Base-by-base conservation (phyloP, 495 filamentous ascomycete species). In the Penicillium lividum region DNA sequence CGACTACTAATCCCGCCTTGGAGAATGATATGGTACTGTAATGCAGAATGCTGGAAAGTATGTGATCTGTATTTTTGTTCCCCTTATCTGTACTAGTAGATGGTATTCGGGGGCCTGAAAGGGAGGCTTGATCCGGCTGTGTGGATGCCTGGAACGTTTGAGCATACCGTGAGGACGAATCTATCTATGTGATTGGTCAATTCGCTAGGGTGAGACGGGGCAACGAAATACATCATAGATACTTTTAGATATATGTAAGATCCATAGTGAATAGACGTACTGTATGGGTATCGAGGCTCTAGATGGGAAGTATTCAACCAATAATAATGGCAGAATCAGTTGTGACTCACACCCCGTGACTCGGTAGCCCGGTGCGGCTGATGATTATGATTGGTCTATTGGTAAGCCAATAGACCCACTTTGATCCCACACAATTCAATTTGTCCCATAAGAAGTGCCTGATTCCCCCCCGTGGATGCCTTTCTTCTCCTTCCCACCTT, bases 291-390 rank as follows among this genome's bases (percentile, higher is more conserved):
- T 22, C 43, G 43, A 30, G 42, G 34, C 28, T 33, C 34, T 16
- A 16, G 50, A 55, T 11, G 29, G 6, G 42, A 16, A 0, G 9
- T 18, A 25, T 22, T 36, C 16, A 3, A 22, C 75, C 71, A 76
- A 76, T 75, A 27, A 68, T 0, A 7, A 3, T 2, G 7, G 4
- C 0, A 3, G 0, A 54, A 25, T 45, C 7, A 8, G 45, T 47
- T 73, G 61, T 78, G 75, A 78, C 62, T 78, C 75, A 78, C 75
- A 77, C 72, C 68, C 64, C 71, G 71, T 73, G 69, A 73, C 67
- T 56, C 18, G 63, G 64, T 56, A 64, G 50, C 72, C 65, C 51
- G 15, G 51, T 65, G 33, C 16, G 62, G 66, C 47, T 64, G 33
- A 16, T 3, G 3, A 10, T 6, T 18, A 13, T 55, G 5, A 55